A percentile compares a stretch with the other conserved stretches of the same genome.
phyloP scores from a whole-genome alignment of 1,284 basidiomycete species.

The Trichosporon faecale region DNA sequence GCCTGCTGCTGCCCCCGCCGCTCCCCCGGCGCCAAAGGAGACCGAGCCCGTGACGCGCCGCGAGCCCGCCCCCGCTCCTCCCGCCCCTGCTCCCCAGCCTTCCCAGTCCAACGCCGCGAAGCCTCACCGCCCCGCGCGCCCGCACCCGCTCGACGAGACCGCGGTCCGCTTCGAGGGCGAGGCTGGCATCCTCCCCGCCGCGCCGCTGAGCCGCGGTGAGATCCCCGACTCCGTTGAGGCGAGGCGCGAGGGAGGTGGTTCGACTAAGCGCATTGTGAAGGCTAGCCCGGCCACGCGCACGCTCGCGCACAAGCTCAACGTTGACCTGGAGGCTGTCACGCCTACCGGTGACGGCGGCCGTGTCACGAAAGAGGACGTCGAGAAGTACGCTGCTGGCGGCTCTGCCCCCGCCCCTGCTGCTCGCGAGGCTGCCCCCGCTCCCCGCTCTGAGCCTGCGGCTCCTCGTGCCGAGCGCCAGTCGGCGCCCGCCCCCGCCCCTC shows the following conservation, averaged over 20 bases:
- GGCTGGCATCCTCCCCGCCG: slow-evolving; percentile 38
- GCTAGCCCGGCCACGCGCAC: slow-evolving; percentile 43
- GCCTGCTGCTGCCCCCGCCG: background rate
- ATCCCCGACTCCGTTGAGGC: slow-evolving; percentile 22
- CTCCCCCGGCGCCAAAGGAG: background rate
- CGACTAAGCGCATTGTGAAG: slow-evolving; percentile 28
- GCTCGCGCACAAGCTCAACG: slow-evolving; percentile 35
- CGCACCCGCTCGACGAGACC: slow-evolving; percentile 26
- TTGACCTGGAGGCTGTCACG: slow-evolving; percentile 57
- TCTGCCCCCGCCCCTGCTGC: slow-evolving; percentile 4
- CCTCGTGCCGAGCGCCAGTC: background rate
- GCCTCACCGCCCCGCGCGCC: slow-evolving; percentile 16
- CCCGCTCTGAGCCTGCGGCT: slow-evolving; percentile 6
- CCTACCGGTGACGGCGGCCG: slow-evolving; percentile 59
- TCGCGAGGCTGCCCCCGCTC: background rate
- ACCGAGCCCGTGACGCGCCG: background rate
- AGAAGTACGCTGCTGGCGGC: slow-evolving; percentile 38
- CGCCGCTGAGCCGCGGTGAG: slow-evolving; percentile 12
- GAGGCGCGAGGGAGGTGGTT: slow-evolving; percentile 15
- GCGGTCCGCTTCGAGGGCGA: slow-evolving; percentile 40
- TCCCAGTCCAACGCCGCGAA: background rate
- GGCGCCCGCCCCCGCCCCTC: background rate
- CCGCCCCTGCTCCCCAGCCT: background rate
- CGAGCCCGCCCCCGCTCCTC: background rate
- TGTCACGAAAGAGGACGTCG: slow-evolving; percentile 64